Evolutionary conservation across 2,329 filamentous ascomycete species (phyloP), one percentile per base, ranked within the genome.

Genomic region (Penicillium decumbens): DNA sequence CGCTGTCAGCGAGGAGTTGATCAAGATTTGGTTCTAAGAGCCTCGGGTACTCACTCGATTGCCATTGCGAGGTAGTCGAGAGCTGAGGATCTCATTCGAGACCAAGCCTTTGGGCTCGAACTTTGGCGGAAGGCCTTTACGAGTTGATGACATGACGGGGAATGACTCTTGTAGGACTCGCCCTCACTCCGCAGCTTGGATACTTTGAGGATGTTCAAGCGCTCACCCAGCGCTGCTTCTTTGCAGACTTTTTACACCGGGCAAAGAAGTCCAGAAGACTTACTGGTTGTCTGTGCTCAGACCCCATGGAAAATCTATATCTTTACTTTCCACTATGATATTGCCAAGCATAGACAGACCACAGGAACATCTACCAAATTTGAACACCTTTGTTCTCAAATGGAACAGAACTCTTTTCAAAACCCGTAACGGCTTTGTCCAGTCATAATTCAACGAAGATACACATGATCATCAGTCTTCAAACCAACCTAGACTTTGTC

Each of bases 1-100:
- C 57, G 82, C 82, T 6, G 82, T 85, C 32, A 84, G 81, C 50
- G 82, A 85, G 65, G 81, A 84, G 65, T 64, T 85, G 60, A 84
- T 85, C 66, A 84, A 85, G 69, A 82, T 85, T 46, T 76, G 73
- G 73, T 76, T 75, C 51, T 75, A 62, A 30, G 15, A 37, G 33
- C 18, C 9, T 12, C 18, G 25, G 13, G 13, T 12, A 4, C 15
- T 29, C 10, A 29, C 15, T 29, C 10, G 12, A 29, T 10, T 29
- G 10, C 28, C 28, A 29, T 29, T 3, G 28, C 10, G 28, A 13
- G 28, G 9, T 29, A 29, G 28, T 29, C 12, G 28, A 10, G 28
- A 13, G 12, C 28, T 29, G 28, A 10, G 28, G 12, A 29, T 10
- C 9, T 12, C 4, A 6, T 29, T 13, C 12, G 12, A 8, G 23